Conservation (phyloP, 1,284 basidiomycete species). For the Austroboletus olivaceoglutinosus region DNA sequence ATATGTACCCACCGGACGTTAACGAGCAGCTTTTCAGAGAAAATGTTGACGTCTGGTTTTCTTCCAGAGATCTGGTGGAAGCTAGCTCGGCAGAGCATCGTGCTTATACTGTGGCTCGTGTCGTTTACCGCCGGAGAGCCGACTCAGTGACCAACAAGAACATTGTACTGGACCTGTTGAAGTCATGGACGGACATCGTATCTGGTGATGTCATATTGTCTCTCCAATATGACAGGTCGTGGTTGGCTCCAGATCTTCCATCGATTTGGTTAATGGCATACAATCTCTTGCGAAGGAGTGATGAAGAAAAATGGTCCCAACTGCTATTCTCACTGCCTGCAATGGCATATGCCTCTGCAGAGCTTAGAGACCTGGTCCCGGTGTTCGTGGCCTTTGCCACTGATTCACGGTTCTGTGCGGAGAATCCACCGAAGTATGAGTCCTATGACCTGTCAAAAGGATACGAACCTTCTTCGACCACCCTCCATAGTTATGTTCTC, state of each 20-base stretch:
- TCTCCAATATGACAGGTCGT: slow-evolving; percentile 18
- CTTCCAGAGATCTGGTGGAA: slow-evolving; percentile 3
- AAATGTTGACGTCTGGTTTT: slow-evolving; percentile 7
- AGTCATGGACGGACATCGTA: background rate
- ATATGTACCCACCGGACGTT: slow-evolving; percentile 6
- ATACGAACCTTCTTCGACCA: slow-evolving; percentile 1
- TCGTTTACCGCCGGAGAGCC: slow-evolving; percentile 2
- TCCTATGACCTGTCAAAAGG: slow-evolving; percentile 14
- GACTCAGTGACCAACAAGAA: background rate
- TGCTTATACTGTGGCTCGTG: slow-evolving; percentile 9
- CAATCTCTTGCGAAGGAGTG: slow-evolving; percentile 23
- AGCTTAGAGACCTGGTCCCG: slow-evolving; percentile 17
- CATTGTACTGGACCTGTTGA: background rate
- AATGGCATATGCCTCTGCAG: slow-evolving; percentile 25
- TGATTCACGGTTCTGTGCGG: slow-evolving; percentile 1
- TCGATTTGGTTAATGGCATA: slow-evolving; percentile 33
- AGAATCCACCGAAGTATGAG: slow-evolving; percentile 9
- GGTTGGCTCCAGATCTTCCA: slow-evolving; percentile 16
- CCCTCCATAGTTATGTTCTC: slow-evolving; percentile 1
- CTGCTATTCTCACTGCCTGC: slow-evolving; percentile 34
- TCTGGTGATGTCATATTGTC: slow-evolving; percentile 18
- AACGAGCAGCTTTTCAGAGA: background rate
- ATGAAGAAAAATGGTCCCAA: slow-evolving; percentile 14
- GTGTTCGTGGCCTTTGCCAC: slow-evolving; percentile 32
- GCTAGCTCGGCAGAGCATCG: slow-evolving; percentile 5